Evolutionary conservation across 164 flowering plant genomes (phyloP).

Genomic region (Sextonia rubra): DNA sequence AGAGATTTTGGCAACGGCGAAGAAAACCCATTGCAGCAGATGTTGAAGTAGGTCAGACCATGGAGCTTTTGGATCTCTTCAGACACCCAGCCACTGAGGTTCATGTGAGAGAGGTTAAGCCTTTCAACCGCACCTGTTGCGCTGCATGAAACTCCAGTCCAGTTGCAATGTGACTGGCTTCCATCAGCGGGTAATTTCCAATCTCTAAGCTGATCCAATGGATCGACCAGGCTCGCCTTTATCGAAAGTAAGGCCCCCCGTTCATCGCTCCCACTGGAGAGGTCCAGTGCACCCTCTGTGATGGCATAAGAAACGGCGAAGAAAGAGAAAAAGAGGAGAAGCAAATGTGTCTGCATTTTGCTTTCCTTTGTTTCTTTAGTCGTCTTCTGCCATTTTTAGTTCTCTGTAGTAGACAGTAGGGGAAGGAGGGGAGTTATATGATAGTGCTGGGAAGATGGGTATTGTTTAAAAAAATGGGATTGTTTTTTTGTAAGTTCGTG

Average conservation of each 20-base stretch:
- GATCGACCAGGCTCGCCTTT: constrained; percentile 58
- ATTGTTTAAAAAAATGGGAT: constrained; percentile 8
- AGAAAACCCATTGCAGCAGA: constrained; percentile 62
- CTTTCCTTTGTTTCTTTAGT: constrained; percentile 6
- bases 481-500: constrained; percentile 33
- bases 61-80: constrained; percentile 47
- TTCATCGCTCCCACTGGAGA: constrained; percentile 18
- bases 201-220: constrained; percentile 44
- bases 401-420: constrained; percentile 5
- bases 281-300: constrained; percentile 3
- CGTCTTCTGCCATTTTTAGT: constrained; percentile 19
- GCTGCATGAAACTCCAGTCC: constrained; percentile 83
- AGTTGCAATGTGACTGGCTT: constrained; percentile 44
- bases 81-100: constrained; percentile 62
- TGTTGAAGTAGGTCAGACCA: constrained; percentile 45
- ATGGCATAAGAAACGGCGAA: constrained; percentile 17
- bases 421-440: constrained; percentile 8
- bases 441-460: constrained; percentile 15
- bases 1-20: constrained; percentile 49
- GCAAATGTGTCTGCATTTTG: constrained; percentile 23
- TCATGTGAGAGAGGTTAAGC: constrained; percentile 73
- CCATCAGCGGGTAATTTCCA: constrained; percentile 42
- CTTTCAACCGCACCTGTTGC: constrained; percentile 45
- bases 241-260: constrained; percentile 42
- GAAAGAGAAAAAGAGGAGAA: constrained; percentile 31